Percentiles rank a stretch among this genome's conserved stretches.
Conservation (phyloP, 345 rosid genomes). For the Salix koriyanagi region DNA sequence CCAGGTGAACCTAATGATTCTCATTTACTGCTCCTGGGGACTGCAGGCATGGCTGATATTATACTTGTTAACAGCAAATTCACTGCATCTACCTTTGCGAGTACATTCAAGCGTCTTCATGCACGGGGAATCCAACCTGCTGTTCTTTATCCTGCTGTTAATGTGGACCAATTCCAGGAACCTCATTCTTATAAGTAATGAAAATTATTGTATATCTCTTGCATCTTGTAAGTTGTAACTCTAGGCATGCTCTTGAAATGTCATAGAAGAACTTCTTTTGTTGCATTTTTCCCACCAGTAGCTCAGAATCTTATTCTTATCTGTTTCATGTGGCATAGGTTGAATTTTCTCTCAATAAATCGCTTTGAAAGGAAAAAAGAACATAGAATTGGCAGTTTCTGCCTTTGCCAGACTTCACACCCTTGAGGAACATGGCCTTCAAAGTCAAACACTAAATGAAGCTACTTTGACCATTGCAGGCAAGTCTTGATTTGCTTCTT, state of each 20-base stretch:
- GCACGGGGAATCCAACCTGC: slow-evolving; percentile 63
- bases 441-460: slow-evolving; percentile 24
- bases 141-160: slow-evolving; percentile 88
- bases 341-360: neutral
- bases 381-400: slow-evolving; percentile 74
- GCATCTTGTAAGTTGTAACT: slow-evolving; percentile 14
- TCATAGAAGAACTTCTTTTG: neutral
- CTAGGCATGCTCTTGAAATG: slow-evolving; percentile 2
- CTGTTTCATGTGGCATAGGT: slow-evolving; percentile 7
- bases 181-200: slow-evolving; percentile 55
- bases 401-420: slow-evolving; percentile 67
- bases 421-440: slow-evolving; percentile 32
- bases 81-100: slow-evolving; percentile 78
- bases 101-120: slow-evolving; percentile 75
- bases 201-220: slow-evolving; percentile 30
- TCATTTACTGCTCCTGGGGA: slow-evolving; percentile 8
- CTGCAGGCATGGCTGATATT: slow-evolving; percentile 82
- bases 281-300: neutral
- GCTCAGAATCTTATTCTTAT: neutral
- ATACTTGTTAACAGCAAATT: slow-evolving; percentile 84
- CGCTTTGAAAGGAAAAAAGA: slow-evolving; percentile 55
- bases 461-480: slow-evolving; percentile 71
- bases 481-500: slow-evolving; percentile 20
- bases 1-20: neutral
- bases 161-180: slow-evolving; percentile 64